Base-by-base conservation (phyloP, 2,329 filamentous ascomycete species). In the Epichloe coenophiala region DNA sequence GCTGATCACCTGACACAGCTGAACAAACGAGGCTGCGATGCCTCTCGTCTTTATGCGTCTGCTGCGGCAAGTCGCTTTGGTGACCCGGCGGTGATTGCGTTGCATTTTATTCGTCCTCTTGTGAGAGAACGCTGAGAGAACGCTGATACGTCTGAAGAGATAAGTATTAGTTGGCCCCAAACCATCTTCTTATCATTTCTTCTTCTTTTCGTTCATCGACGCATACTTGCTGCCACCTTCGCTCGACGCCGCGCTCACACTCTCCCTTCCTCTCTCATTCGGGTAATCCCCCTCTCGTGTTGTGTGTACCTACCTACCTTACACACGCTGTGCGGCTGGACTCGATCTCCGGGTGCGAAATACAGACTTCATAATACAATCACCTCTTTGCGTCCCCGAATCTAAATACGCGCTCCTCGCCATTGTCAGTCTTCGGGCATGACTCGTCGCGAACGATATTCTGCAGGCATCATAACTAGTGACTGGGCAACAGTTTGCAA, bases 381-480 rank as follows among this genome's bases (percentile, higher is more conserved):
- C 35, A 9, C 35, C 23, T 45, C 39, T 48, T 40, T 4, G n/a
- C 19, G 9, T 35, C 15, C 44, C 13, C 44, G 44, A 19, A 21
- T 35, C 33, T 15, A 11, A 13, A 36, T 35, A n/a, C 21, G 36
- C 46, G n/a, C 33, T 27, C 36, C 36, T 44, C 44, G 17, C 17
- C 31, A 38, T 39, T 45, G 27, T 45, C 41, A 23, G 43, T 19
- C 47, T 9, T 48, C 37, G 51, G 51, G 51, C 51, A 53, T 53
- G 51, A 50, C 51, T 53, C 48, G 51, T 47, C 51, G 51, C 45
- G 47, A 50, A 53, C 44, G 43, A 48, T 50, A 50, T 31, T 49
- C 51, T 48, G 47, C 51, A 41, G 51, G 40, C 45, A 47, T 50
- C 15, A 50, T 50, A 8, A 53, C 19, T 43, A 50, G 51, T 50